Evolutionary conservation across 2,329 filamentous ascomycete species (phyloP), one percentile per base, ranked within the genome.

Genomic region (Venturiaceae sp.): DNA sequence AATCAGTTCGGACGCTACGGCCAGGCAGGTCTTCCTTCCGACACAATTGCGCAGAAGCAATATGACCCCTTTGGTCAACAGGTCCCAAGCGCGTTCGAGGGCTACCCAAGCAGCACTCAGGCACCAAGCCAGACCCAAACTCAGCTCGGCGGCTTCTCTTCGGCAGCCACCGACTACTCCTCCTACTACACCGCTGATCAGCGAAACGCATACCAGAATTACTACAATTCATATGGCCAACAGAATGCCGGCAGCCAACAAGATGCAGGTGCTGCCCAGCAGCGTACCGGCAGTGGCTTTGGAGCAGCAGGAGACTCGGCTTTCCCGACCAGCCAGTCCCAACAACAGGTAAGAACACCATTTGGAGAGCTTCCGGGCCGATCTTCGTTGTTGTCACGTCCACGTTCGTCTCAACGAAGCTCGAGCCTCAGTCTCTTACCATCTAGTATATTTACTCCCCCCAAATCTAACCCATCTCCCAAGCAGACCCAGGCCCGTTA

Each of bases 41-140:
- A 90, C 58, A 74, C 80, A 21, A 77, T 82, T 58, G 75, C 79
- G 4, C 87, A 90, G 72, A 96, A 97, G 77, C 83, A 87, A 2
- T 92, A 91, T 72, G 92, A 96, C 69, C 83, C 89, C 0, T 97
- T 96, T 70, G 83, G 80, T 65, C 89, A 91, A 69, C 89, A 91
- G 69, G 75, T 76, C 55, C 72, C 71, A 32, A 74, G 65, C 62
- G 72, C 75, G 57, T 79, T 72, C 64, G 77, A 79, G 53, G 67
- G 67, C 55, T 80, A 78, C 63, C 71, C 72, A 39, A 67, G 76
- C 57, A 75, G 79, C 23, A 71, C 75, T 53, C 78, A 79, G 60
- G 75, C 78, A 60, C 86, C 86, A 60, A 23, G n/a, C 21, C 79
- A 78, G 69, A 75, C 69, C 69, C 79, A 82, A 34, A 82, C 83